These are phyloP conservation scores for Tubosaeta brunneosetosa DNA, from an alignment of 768 basidiomycete genomes.

Conservation along the genomic window DNA sequence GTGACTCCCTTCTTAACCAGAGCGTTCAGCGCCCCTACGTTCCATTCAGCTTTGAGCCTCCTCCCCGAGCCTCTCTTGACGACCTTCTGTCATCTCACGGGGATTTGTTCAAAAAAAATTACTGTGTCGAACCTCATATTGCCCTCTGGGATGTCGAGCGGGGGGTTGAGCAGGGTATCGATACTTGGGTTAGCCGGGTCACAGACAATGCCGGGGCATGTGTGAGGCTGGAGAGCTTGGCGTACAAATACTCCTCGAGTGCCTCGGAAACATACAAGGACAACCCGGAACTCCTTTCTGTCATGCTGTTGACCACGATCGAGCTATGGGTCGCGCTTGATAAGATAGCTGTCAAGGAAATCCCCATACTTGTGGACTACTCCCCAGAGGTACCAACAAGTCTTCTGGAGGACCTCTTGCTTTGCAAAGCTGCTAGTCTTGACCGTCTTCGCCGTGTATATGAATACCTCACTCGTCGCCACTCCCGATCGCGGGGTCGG, in stretches of 20 bases:
- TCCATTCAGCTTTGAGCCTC: neutral
- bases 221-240: conserved; percentile 24
- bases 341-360: neutral
- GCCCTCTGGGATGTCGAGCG: conserved; percentile 37
- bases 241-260: no score
- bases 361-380: conserved; percentile 25
- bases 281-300: no score
- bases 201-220: conserved; percentile 22
- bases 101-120: conserved; percentile 9
- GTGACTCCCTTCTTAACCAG: conserved; percentile 7
- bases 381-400: conserved; percentile 40
- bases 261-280: no score
- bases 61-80: conserved; percentile 7
- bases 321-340: no score
- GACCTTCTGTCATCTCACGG: conserved; percentile 14
- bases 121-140: conserved; percentile 4
- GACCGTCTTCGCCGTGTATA: conserved; percentile 24
- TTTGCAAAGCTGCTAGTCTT: conserved; percentile 30
- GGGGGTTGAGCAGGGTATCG: conserved; percentile 27
- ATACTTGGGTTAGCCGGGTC: conserved; percentile 29
- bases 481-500: conserved; percentile 5
- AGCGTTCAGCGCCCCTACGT: conserved; percentile 1
- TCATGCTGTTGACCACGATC: no score
- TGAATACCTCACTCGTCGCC: conserved; percentile 30
- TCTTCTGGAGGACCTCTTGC: conserved; percentile 39